A percentile compares a stretch with the other conserved stretches of the same genome.
Evolutionary conservation across 148 eudicot species (phyloP).

Genomic region (Dianthus caryophyllus): DNA sequence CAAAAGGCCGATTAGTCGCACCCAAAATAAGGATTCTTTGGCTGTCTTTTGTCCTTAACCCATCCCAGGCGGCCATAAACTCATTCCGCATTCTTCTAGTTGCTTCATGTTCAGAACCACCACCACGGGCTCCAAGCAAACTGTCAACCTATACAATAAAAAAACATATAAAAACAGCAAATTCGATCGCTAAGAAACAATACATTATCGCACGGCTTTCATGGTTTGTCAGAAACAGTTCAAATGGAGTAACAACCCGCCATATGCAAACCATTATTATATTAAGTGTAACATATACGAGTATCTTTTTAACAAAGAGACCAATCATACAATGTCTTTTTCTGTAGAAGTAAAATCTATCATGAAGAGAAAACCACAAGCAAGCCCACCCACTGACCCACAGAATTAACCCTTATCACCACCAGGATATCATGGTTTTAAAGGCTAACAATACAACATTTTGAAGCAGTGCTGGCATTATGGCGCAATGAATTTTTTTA

Average conservation of each 20-base stretch:
- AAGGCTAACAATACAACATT: too few relatives aligned
- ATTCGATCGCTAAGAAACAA: background rate
- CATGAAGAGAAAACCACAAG: too few relatives aligned
- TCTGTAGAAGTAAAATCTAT: background rate
- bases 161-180: background rate
- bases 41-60: conserved; percentile 89
- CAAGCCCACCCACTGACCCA: too few relatives aligned
- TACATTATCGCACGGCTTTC: background rate
- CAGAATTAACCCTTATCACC: too few relatives aligned
- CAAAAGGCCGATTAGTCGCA: conserved; percentile 98
- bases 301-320: background rate
- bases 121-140: conserved; percentile 99
- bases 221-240: background rate
- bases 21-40: conserved; percentile 94
- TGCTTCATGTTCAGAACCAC: conserved; percentile 93
- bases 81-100: conserved; percentile 98
- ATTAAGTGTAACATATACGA: background rate
- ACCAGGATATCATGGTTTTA: too few relatives aligned
- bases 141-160: conserved; percentile 70
- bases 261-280: background rate
- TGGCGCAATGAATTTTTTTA: too few relatives aligned
- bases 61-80: conserved; percentile 99
- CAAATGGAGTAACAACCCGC: background rate
- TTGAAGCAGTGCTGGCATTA: too few relatives aligned
- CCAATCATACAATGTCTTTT: background rate